Evolutionary conservation across 2,329 filamentous ascomycete species (phyloP), one percentile per base, ranked within the genome.

Genomic region (Pyricularia pennisetigena): DNA sequence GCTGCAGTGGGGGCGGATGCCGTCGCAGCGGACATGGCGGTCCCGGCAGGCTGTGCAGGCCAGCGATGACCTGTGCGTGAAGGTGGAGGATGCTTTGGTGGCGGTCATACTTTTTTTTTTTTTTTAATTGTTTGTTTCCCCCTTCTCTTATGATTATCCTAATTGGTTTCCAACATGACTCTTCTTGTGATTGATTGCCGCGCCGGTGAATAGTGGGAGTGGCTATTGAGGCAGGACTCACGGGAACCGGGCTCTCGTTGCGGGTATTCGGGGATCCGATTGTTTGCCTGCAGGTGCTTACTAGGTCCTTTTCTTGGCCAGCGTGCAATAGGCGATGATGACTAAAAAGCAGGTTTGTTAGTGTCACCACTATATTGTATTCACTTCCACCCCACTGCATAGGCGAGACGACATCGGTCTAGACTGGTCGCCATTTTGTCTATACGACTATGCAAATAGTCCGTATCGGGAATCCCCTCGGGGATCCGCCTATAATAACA

Each of bases 1-100:
- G 9, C 71, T 74, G 69, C 83, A 85, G 65, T 77, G 78, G 5
- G 83, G 82, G 20, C 80, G 78, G 32, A 78, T 79, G 14, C 80
- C 83, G 72, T 85, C 82, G 72, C 84, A 86, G 71, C 84, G 85
- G 49, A 85, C 73, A 73, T 86, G 84, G 41, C 82, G 77, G 26
- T 77, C 81, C 24, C 83, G 79, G 69, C 84, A 86, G 30, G 80
- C 80, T 10, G 84, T 79, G 72, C 83, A 86, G 16, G 84, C 84
- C 67, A 81, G 71, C 2, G 77, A 75, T 0, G 76, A 35, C 65
- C 65, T 12, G 41, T 35, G 28, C 10, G 41, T 49, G 41, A 49
- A n/a, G 41, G 14, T 49, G 41, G 41, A 49, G 41, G 41, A 49
- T 5, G 41, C 20, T 49, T 49, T 49, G 41, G 41, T 49, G 14